Evolutionary conservation across 129 eudicot genomes (phyloP), one percentile per base, ranked within the genome.

Genomic region (Arctium minus): DNA sequence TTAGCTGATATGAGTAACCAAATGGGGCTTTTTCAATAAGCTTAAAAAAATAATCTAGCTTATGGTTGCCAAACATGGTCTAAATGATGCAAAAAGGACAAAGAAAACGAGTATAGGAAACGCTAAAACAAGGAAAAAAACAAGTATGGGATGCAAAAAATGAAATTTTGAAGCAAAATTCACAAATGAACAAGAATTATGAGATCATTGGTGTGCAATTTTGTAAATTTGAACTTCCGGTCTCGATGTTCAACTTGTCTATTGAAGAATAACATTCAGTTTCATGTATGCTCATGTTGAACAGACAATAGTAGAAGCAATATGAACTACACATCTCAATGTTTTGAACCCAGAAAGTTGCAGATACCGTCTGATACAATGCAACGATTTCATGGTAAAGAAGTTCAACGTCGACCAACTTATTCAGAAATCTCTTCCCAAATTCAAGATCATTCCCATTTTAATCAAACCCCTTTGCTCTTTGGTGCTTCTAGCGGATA

Each of bases 241-340:
- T 46, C 15, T 46, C 56, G 56, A 46, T 11, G 29, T 29, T 73
- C 32, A n/a, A 17, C 6, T 48, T 48, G 32, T 74, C 18, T 44
- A 11, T 44, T 0, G 48, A 27, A 40, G 12, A n/a, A 8, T 78
- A 17, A 22, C 44, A 1, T 35, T 37, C 29, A 2, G 18, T 38
- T 50, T 53, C n/a, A 31, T 67, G 12, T 67, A 50, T 38, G 18
- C 74, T 71, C n/a, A 32, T 67, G 35, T 15, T 80, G 8, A 67
- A 67, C 71, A 92, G 97, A 89, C 65, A 82, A 82, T 38, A 46
- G 73, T 40, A 86, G 83, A 84, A 82, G 74, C 42, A 76, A 76
- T 42, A 22, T 82, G 22, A 82, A 74, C 73, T 76, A 73, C 53
- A 31, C 76, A 39, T 67, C 77, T 33, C 83, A 50, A 71, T 33